Evolutionary conservation across 2,329 filamentous ascomycete genomes (phyloP), one percentile per base, ranked within the genome.

Genomic region (Xylaria sp.): DNA sequence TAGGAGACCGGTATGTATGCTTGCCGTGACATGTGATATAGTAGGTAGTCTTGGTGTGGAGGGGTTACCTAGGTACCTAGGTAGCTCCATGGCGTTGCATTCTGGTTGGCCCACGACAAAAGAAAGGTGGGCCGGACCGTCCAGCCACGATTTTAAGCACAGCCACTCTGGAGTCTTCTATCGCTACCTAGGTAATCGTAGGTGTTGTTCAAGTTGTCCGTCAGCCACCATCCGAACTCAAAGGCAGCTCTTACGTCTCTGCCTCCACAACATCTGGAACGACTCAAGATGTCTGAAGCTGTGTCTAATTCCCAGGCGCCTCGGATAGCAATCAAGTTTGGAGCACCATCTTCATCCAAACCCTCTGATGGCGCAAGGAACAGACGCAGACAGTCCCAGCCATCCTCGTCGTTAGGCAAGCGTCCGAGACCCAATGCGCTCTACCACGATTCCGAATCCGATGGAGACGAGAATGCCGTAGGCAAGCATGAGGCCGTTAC

Each of bases 301-400:
- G 73, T 68, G 56, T 29, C 65, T 27, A 73, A 73, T 43, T 65
- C 75, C 11, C 77, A 68, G 43, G 65, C 70, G 11, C 66, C 71
- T 8, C 71, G 80, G 25, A 83, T 84, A 69, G 81, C 81, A 63
- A 84, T 84, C 47, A 83, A 80, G 57, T 78, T 84, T 38, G 78
- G 80, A 35, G 64, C 73, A 6, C 47, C 71, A 17, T 58, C 71
- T 27, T 70, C 73, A 31, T 70, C 71, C 25, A 72, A 60, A 31
- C 17, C 69, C 7, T 64, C 68, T 15, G 67, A 68, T 60, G 75
- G 73, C 37, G 62, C 68, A 25, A 63, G 70, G 19, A 76, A 74
- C 41, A 68, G 64, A 43, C 57, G 64, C 4, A 60, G 60, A 10
- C 68, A 60, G 15, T 68, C 74, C 8, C 71, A 74, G 15, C 79